These are phyloP conservation scores for Rubia peregrina DNA, from an alignment of 305 asterid genomes.

Conservation along the genomic window DNA sequence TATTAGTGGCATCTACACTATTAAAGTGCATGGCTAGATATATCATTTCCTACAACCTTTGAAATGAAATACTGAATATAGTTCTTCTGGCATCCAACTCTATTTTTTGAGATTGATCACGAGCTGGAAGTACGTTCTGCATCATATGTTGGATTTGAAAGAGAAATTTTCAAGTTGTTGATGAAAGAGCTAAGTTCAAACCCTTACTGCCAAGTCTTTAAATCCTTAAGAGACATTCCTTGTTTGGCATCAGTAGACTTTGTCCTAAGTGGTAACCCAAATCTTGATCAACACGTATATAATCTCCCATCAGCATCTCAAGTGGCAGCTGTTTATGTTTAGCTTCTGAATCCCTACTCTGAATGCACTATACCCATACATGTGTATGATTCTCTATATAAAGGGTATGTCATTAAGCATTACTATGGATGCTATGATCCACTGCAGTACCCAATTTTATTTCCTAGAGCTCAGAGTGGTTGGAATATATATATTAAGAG, in stretches of 20 bases:
- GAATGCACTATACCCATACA: not conserved
- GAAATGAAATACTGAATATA: too few species aligned
- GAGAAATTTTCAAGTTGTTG: too few species aligned
- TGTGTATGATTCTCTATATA: not conserved
- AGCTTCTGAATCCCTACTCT: not conserved
- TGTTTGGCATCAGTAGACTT: not conserved
- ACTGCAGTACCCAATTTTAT: slow-evolving; percentile 12
- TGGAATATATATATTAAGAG: slow-evolving; percentile 4
- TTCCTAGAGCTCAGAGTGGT: not conserved
- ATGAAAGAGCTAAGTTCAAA: too few species aligned
- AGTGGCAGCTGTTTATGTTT: not conserved
- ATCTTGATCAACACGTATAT: not conserved
- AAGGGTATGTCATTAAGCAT: not conserved
- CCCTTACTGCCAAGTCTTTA: too few species aligned
- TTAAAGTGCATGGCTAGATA: too few species aligned
- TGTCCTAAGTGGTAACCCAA: not conserved
- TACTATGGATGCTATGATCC: slow-evolving; percentile 18
- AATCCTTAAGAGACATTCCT: not conserved
- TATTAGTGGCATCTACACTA: too few species aligned
- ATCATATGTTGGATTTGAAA: too few species aligned
- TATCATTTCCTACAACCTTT: too few species aligned
- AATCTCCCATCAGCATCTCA: not conserved
- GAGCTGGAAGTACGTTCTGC: not conserved
- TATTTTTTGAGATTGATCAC: not conserved
- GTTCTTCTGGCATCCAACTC: not conserved